These are phyloP conservation scores for Pythium graminicola DNA, from an alignment of 352 stramenopile genomes.

Conservation along the genomic window DNA sequence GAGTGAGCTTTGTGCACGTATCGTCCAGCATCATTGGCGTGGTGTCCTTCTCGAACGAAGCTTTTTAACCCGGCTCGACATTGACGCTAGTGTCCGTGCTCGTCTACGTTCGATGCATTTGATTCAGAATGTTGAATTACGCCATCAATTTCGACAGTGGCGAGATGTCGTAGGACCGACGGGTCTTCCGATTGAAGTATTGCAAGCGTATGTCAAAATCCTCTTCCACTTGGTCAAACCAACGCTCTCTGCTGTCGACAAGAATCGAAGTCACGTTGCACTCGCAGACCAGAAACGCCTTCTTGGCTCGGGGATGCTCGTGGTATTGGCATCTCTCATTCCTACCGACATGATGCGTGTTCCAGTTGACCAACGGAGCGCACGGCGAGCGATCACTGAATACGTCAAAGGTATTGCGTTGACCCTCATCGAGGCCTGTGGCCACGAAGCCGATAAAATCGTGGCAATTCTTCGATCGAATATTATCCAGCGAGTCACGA, in stretches of 20 bases:
- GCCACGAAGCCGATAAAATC: slow-evolving; percentile 36
- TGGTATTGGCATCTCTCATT: slow-evolving; percentile 43
- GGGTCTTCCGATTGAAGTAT: slow-evolving; percentile 38
- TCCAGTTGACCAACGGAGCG: neutral
- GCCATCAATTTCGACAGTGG: slow-evolving; percentile 55
- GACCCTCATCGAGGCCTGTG: slow-evolving; percentile 33
- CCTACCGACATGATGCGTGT: slow-evolving; percentile 10
- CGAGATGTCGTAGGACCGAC: slow-evolving; percentile 37
- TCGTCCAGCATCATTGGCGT: slow-evolving; percentile 73
- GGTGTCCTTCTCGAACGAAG: slow-evolving; percentile 53
- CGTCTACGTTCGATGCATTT: slow-evolving; percentile 64
- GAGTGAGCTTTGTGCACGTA: slow-evolving; percentile 56
- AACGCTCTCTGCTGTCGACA: slow-evolving; percentile 12
- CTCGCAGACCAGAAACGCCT: slow-evolving; percentile 45
- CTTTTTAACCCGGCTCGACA: slow-evolving; percentile 31
- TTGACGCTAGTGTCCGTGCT: slow-evolving; percentile 42
- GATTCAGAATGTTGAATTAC: slow-evolving; percentile 64
- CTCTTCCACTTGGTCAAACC: slow-evolving; percentile 45
- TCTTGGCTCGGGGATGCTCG: slow-evolving; percentile 44
- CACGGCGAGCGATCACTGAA: slow-evolving; percentile 32
- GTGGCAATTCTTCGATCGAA: slow-evolving; percentile 54
- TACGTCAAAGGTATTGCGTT: slow-evolving; percentile 47
- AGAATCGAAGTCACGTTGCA: slow-evolving; percentile 23
- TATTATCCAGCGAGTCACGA: slow-evolving; percentile 40
- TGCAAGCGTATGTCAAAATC: slow-evolving; percentile 54